phyloP scores from a whole-genome alignment of 345 rosid genomes.

The Tarenaya hassleriana region DNA sequence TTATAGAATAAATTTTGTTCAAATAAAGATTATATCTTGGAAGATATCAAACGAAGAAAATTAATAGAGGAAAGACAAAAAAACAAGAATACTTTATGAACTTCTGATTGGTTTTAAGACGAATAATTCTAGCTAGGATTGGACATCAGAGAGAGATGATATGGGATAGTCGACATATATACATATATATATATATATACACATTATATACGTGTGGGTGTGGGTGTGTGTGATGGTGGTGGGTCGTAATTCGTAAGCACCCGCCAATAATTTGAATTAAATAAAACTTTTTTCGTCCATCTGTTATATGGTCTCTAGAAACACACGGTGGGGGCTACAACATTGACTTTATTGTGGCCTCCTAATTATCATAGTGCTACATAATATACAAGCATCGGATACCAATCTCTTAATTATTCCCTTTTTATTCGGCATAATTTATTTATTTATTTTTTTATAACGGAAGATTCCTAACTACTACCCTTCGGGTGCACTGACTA shows the following conservation, averaged over 20 bases:
- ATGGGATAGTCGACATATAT: no score
- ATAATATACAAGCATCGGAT: slow-evolving; percentile 26
- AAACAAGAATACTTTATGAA: no score
- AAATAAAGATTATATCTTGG: no score
- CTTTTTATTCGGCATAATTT: slow-evolving; percentile 10
- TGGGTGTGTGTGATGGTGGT: slow-evolving; percentile 31
- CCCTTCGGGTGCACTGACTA: no score
- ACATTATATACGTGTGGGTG: no score
- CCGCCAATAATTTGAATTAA: slow-evolving; percentile 27
- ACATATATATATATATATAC: no score
- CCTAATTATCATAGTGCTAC: slow-evolving; percentile 27
- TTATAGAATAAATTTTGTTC: no score
- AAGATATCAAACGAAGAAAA: no score
- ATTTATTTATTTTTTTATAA: slow-evolving; percentile 10
- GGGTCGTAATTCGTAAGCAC: slow-evolving; percentile 27
- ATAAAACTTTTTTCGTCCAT: slow-evolving; percentile 16
- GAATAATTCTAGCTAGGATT: no score
- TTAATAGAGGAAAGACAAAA: no score
- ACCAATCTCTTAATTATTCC: slow-evolving; percentile 15
- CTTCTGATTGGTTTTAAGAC: no score
- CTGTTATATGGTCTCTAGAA: slow-evolving; percentile 12
- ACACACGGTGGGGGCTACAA: slow-evolving; percentile 25
- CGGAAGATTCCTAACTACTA: neutral
- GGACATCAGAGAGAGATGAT: no score
- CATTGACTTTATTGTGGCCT: slow-evolving; percentile 27